Base-by-base conservation (phyloP, 768 basidiomycete species). In the Naganishia kalamii region DNA sequence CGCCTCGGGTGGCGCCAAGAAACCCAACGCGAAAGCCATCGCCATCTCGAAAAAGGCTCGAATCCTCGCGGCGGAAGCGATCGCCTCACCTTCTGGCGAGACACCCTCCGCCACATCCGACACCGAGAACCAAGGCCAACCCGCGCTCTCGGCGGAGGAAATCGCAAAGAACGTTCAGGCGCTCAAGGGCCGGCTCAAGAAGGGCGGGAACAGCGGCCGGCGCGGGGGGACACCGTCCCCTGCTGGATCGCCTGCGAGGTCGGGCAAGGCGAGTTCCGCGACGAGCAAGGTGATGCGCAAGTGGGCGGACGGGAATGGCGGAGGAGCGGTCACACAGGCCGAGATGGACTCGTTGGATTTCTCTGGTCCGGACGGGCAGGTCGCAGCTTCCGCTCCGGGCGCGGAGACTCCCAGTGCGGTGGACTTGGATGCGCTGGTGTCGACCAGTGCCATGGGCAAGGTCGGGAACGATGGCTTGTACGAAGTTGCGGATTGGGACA, bases 301-400 rank as follows among this genome's bases (percentile, higher is more conserved):
- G 79, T 99, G 96, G 96, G 91, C 87, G 25, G 85, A 94, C 72
- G 84, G 86, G 69, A 82, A 66, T 15, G 57, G 63, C 6, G 19
- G 83, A 1, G n/a, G n/a, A n/a, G n/a, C n/a, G n/a, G 87, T 88
- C 3, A 87, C 86, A 11, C 89, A 90, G 69, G 82, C 83, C 17
- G 96, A 98, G 69, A 94, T 98, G 90, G 90, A 88, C 5, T 86
- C 88, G 44, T 83, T 97, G 60, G 92, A 99, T 78, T 98, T 89
- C 65, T 74, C 75, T 4, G 71, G 46, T 4, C 62, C 77, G 40
- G 71, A 80, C 0, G 81, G 82, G 60, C 70, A 76, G 7, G 68
- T 74, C 6, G 66, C 74, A 3, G 73, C 73, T 46, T 76, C 74
- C 25, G 68, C 70, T 23, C 85, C 88, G 74, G 71, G 89, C 40